Evolutionary conservation across 768 basidiomycete genomes (phyloP), one percentile per base, ranked within the genome.

Genomic region (Cystofilobasidium bisporidii): DNA sequence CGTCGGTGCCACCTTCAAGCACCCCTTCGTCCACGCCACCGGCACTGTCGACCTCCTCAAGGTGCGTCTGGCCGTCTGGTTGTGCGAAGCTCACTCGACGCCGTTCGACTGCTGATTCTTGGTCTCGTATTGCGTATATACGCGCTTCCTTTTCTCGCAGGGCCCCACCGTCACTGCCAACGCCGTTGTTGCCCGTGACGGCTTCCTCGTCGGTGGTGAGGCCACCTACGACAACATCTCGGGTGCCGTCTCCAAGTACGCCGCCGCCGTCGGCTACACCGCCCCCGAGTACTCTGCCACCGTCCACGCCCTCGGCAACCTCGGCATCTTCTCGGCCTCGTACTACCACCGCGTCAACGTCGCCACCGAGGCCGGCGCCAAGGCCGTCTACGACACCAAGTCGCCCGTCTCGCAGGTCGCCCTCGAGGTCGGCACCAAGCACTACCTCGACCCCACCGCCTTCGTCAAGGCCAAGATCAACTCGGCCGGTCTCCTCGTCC

Each of bases 381-480:
- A 78, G 84, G 94, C 93, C 43, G 83, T 94, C 78, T 99, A 94
- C 78, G 92, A 97, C 81, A 83, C 87, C 79, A 94, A 94, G 82
- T 82, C 87, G 66, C 87, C 91, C 72, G 84, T 88, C 69, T 84
- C 86, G 67, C 87, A 86, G 78, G 88, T 97, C 74, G 83, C 82
- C 63, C 84, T 98, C 73, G 94, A 97, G 80, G 91, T 99, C 71
- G 94, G 94, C 76, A 83, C 89, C 74, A 98, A 98, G 83, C 86
- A 88, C 58, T 86, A 86, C 81, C 86, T 93, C 71, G 92, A 97
- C 80, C 79, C 82, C 36, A 86, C 91, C 71, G 87, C 92, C 12
- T 97, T 89, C 76, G 83, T 97, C 80, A 98, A 99, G 84, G 89
- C 92, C 72, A 97, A 97, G 84, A 93, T 98, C 82, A 97, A 97